Evolutionary conservation across 2,329 filamentous ascomycete species (phyloP), one percentile per base, ranked within the genome.

Genomic region (Anthostomella pinea): DNA sequence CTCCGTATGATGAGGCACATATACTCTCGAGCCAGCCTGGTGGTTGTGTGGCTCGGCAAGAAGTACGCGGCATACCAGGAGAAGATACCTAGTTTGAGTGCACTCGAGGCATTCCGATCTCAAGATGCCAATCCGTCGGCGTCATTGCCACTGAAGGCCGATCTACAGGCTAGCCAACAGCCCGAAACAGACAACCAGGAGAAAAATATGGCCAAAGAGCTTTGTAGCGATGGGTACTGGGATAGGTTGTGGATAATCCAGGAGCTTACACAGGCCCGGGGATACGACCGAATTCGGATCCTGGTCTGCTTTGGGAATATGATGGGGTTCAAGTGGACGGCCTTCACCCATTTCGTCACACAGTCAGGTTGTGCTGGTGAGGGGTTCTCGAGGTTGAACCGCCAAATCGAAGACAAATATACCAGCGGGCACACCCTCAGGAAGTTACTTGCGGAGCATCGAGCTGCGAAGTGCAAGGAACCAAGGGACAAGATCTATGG

Each of bases 401-500:
- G 35, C 15, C 49, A 48, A 10, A 32, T 47, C 8, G 8, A 28
- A 5, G 33, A 45, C 6, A 40, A 40, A 31, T 41, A 48, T 11
- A 21, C 28, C 3, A 30, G 29, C 7, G 35, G 25, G 2, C 40
- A 51, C 25, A 51, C 43, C 8, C 35, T 54, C 3, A 43, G 29
- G 11, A 37, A 38, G 5, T 45, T 60, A 1, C 44, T 60, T 5
- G 29, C 47, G 16, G 46, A 44, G 11, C 50, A 59, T 28, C 33
- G 33, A 17, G 31, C 43, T 3, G 49, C 54, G 6, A 32, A 45
- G 2, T 60, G 56, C 33, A 43, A 45, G 29, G 59, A 61, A 8
- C 48, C 33, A 9, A 51, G 44, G 17, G 58, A 60, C 35, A 58
- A 60, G 23, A 39, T 61, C 4, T 60, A 58, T 38, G 57, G 52